Evolutionary conservation across 768 basidiomycete species (phyloP).

Genomic region (Macrolepiota fuliginosa): DNA sequence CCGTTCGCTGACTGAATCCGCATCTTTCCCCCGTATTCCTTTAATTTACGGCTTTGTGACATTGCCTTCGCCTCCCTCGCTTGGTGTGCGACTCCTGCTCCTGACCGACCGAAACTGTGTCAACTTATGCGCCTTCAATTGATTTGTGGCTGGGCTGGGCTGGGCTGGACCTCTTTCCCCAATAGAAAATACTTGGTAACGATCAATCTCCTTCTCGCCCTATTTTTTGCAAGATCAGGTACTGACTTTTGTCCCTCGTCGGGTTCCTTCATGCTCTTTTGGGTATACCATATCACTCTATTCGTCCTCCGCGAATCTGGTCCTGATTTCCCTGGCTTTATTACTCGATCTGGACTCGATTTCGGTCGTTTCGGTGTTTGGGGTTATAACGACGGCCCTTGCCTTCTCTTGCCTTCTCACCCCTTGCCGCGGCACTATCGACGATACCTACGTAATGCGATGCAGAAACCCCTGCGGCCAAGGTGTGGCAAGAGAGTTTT

Average conservation of each 20-base stretch:
- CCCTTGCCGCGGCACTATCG: neutral
- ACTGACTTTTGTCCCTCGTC: constrained; percentile 5
- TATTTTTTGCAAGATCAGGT: constrained; percentile 7
- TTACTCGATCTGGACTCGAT: constrained; percentile 8
- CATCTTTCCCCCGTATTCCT: neutral
- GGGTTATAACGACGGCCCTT: neutral
- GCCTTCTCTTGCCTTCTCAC: neutral
- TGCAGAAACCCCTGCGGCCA: constrained; percentile 21
- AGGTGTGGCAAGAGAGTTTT: constrained; percentile 49
- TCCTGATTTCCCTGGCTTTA: constrained; percentile 6
- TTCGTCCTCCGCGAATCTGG: neutral
- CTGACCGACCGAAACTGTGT: neutral
- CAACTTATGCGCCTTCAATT: neutral
- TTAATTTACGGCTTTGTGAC: neutral
- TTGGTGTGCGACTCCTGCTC: neutral
- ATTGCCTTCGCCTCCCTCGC: neutral
- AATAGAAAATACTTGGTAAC: constrained; percentile 44
- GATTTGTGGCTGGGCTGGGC: neutral
- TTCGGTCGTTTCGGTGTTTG: neutral
- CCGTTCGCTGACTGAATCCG: neutral
- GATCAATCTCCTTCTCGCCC: constrained; percentile 1
- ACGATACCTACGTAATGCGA: constrained; percentile 22
- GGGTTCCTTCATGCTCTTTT: neutral
- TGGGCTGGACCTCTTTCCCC: neutral
- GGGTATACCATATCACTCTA: neutral